phyloP scores from a whole-genome alignment of 2,329 filamentous ascomycete genomes.

The Arthroderma uncinatum region DNA sequence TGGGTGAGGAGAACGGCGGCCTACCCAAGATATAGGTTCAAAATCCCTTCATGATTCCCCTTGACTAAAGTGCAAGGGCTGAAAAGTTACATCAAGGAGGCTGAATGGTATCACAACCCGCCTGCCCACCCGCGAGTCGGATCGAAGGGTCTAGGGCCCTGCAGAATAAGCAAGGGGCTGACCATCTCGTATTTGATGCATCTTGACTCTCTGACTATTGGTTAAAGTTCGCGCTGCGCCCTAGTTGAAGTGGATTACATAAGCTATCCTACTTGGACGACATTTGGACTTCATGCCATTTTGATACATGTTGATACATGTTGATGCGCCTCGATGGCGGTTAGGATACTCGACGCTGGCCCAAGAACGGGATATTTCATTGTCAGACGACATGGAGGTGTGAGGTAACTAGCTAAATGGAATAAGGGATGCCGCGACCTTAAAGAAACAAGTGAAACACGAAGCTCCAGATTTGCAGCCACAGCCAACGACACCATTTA shows the following conservation, averaged over 20 bases:
- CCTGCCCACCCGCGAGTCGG: not conserved
- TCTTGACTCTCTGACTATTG: not conserved
- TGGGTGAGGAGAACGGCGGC: not conserved
- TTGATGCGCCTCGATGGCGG: no score
- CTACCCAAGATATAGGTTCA: not conserved
- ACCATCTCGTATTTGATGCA: not conserved
- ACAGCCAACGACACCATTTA: no score
- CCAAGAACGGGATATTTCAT: no score
- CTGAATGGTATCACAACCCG: not conserved
- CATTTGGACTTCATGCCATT: no score
- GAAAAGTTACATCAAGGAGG: not conserved
- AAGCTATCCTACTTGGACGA: no score
- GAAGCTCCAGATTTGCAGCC: no score
- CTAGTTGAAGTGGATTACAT: not conserved
- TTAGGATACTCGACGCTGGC: no score
- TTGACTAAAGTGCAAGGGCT: not conserved
- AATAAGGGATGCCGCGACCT: no score
- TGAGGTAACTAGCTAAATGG: no score
- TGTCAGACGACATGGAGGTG: no score
- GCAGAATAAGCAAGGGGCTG: not conserved
- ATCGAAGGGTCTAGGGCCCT: not conserved
- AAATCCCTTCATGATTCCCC: not conserved
- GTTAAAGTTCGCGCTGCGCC: not conserved
- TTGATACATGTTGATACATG: no score
- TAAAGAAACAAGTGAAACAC: no score